Evolutionary conservation across 495 filamentous ascomycete species (phyloP), one percentile per base, ranked within the genome.

Genomic region (Amorphotheca resinae): DNA sequence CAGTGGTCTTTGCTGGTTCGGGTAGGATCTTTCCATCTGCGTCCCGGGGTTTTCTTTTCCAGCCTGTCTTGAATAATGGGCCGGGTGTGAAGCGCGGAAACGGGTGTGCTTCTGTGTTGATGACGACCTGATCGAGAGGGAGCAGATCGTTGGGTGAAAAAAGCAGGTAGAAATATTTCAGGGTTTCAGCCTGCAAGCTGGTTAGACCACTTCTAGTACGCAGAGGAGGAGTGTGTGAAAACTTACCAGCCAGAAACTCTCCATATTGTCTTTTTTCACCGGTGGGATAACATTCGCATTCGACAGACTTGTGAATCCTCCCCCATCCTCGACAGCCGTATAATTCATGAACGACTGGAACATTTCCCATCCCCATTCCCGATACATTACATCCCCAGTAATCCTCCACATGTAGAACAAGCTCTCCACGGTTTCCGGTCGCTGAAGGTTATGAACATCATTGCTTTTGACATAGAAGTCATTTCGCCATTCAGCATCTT

Each of bases 351-450:
- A 96, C 1, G 79, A 74, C 63, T 88, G 78, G 66, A 99, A 99
- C 74, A 96, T 96, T 48, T 93, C 79, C 91, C 91, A 99, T 6
- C 93, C 91, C 91, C 91, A 96, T 48, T 95, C 73, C 11, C 91
- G 76, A 60, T 99, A 99, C 49, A 75, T 84, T 20, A 73, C 68
- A 45, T 99, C 88, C 22, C 84, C 87, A 14, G 91, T 99, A 57
- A 99, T 89, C 41, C 91, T 79, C 81, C 89, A 99, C 87, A 99
- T 93, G 63, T 96, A 91, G 60, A 96, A 87, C 37, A 99, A 66
- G 41, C 82, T 88, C 61, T 96, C 91, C 33, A 95, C 77, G 0
- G 91, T 95, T 61, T 96, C 93, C 4, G 91, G 91, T 20, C 91
- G 75, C 64, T 95, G 91, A n/a, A 96, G 68, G 57, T 99, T 99